Conservation (phyloP, 306 rosid genomes). For the Gleditsia sinensis region DNA sequence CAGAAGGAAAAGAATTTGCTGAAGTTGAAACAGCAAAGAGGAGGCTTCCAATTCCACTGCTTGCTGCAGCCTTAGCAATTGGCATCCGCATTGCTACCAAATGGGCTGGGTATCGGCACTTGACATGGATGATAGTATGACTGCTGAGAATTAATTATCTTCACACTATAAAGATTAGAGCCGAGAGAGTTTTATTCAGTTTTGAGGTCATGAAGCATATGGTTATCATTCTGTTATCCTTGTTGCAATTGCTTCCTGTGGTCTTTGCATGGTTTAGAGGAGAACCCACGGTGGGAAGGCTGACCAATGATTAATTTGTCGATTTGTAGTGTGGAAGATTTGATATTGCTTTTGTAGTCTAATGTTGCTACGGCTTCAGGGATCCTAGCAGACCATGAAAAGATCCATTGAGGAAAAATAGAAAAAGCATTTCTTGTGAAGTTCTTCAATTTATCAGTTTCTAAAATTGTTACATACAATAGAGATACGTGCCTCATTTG, state of each 20-base stretch:
- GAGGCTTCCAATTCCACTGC: slow-evolving; percentile 72
- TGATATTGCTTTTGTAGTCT: slow-evolving; percentile 15
- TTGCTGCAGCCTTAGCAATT: slow-evolving; percentile 75
- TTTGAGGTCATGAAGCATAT: slow-evolving; percentile 33
- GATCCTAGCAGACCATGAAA: background rate
- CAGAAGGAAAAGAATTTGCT: slow-evolving; percentile 46
- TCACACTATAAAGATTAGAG: background rate
- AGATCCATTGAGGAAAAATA: background rate
- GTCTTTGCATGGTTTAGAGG: slow-evolving; percentile 1
- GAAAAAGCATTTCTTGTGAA: background rate
- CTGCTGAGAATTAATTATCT: background rate
- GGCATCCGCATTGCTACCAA: slow-evolving; percentile 81
- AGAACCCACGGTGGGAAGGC: slow-evolving; percentile 3
- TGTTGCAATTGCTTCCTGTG: slow-evolving; percentile 19
- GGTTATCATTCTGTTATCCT: slow-evolving; percentile 19
- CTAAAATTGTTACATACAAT: background rate
- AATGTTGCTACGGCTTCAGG: background rate
- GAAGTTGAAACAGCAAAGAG: slow-evolving; percentile 39
- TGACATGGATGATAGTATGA: slow-evolving; percentile 88
- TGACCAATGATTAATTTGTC: background rate
- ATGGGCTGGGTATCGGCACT: slow-evolving; percentile 91
- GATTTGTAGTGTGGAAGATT: slow-evolving; percentile 2
- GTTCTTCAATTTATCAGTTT: background rate
- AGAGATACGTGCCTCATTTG: background rate
- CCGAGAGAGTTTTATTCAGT: slow-evolving; percentile 15